Base-by-base conservation (phyloP, 2,329 filamentous ascomycete species). In the Fusarium papillatum region DNA sequence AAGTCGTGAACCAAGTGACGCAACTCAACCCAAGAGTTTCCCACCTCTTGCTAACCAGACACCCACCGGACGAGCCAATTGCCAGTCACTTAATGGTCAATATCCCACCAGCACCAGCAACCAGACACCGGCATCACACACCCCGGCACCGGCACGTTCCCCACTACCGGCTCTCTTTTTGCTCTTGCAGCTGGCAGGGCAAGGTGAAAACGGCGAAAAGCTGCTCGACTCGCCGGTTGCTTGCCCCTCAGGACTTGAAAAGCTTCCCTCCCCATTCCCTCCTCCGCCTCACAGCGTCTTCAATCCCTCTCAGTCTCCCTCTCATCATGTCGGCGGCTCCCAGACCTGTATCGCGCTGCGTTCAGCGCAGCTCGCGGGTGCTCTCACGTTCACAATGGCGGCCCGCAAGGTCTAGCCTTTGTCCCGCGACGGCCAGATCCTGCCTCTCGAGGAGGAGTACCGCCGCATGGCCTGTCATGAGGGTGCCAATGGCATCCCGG, bases 271-370 rank as follows among this genome's bases (percentile, higher is more conserved):
- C 55, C 24, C 64, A 24, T 22, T 22, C 22, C 43, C 17, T 48
- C 50, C 61, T 34, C 53, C 48, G 38, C 62, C 69, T 69, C 74
- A 24, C 29, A 65, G 55, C 55, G 55, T 60, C 34, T 64, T 53
- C 63, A 71, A 74, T 71, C 39, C 16, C 34, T 26, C 61, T 19
- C 64, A 60, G 38, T 41, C 34, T 19, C 50, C 24, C 31, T 29
- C 34, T 36, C 70, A 80, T 62, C 74, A 86, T 85, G 84, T 81
- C 83, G 67, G 50, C 50, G 50, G 81, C 83, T 67, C 78, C 82
- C 53, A 78, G 82, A 73, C 84, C 85, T 22, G 79, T 86, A 68
- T 82, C 84, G 69, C 82, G 84, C 75, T 86, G 82, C 78, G 80
- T 85, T 63, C 84, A 83, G 78, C 84, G 81, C 79, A 81, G 82